A percentile compares a stretch with the other conserved stretches of the same genome.
Conservation (phyloP, 2,329 filamentous ascomycete species). For the Xylariaceae sp. region DNA sequence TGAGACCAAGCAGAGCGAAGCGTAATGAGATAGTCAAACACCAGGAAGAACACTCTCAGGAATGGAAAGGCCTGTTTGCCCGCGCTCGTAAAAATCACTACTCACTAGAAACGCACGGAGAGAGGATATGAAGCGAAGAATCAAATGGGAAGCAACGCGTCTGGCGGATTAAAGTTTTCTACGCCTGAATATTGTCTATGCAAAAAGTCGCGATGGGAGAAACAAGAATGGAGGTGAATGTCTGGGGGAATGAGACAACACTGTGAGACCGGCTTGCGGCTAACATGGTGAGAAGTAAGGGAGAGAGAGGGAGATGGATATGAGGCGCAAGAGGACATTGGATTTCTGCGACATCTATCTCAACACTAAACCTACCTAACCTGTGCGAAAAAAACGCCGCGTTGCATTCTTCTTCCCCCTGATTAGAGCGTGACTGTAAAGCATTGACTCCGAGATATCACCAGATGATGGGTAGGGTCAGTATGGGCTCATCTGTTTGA, state of each 20-base stretch:
- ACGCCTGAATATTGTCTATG: slow-evolving; percentile 14
- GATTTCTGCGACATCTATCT: slow-evolving; percentile 10
- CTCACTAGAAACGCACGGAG: slow-evolving; percentile 38
- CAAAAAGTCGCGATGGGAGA: slow-evolving; percentile 22
- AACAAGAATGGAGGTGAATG: slow-evolving; percentile 18
- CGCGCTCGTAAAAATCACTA: slow-evolving; percentile 26
- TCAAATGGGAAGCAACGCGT: slow-evolving; percentile 20
- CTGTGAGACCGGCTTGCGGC: slow-evolving; percentile 7
- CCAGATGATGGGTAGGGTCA: neutral
- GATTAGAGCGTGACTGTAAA: neutral
- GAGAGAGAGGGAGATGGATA: neutral
- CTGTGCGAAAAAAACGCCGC: neutral
- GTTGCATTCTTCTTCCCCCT: neutral
- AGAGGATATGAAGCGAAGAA: slow-evolving; percentile 20
- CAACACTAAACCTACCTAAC: neutral
- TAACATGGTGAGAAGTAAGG: slow-evolving; percentile 12
- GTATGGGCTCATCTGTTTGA: slow-evolving; percentile 8
- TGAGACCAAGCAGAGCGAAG: slow-evolving; percentile 26
- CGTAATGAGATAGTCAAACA: slow-evolving; percentile 25
- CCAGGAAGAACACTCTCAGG: slow-evolving; percentile 29
- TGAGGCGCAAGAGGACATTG: neutral
- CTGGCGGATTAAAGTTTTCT: slow-evolving; percentile 3
- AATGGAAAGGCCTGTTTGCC: slow-evolving; percentile 37
- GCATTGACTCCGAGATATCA: neutral
- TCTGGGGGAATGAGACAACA: slow-evolving; percentile 8